Evolutionary conservation across 2,329 filamentous ascomycete species (phyloP).

Genomic region (Peltaster fructicola): DNA sequence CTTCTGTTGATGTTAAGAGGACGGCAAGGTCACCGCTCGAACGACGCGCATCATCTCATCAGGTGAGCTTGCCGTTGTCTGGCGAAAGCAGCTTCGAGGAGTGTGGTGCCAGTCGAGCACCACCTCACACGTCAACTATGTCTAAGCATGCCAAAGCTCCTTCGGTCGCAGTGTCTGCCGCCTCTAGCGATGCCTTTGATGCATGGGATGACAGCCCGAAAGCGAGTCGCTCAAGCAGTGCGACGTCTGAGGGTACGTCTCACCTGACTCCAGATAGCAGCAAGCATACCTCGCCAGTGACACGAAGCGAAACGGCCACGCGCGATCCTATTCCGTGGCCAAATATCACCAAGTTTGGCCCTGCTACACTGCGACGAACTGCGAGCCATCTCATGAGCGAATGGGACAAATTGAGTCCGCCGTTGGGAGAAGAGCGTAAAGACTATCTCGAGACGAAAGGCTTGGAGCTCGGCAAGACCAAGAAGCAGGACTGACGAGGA

Average conservation of each 20-base stretch:
- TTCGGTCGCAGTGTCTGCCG: conserved; percentile 9
- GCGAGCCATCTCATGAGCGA: conserved; percentile 79
- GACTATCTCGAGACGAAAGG: too few species aligned
- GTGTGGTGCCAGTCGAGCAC: conserved; percentile 2
- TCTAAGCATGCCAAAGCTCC: conserved; percentile 9
- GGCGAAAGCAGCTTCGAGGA: background rate
- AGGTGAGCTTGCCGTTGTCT: too few species aligned
- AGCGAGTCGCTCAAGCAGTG: conserved; percentile 9
- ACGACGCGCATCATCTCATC: too few species aligned
- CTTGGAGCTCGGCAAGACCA: too few species aligned
- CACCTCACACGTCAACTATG: conserved; percentile 7
- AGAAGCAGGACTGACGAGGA: too few species aligned
- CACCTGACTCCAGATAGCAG: too few species aligned
- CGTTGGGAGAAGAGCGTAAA: conserved; percentile 61
- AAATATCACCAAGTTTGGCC: conserved; percentile 52
- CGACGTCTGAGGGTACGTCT: conserved; percentile 12
- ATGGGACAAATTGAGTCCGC: too few species aligned
- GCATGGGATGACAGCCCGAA: conserved; percentile 15
- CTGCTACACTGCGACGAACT: conserved; percentile 62
- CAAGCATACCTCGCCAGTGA: conserved; percentile 3
- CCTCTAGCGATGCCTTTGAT: conserved; percentile 14
- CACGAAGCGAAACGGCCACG: conserved; percentile 12
- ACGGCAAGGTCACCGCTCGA: too few species aligned
- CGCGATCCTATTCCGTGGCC: conserved; percentile 41
- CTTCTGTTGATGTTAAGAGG: too few species aligned